A percentile compares a stretch with the other conserved stretches of the same genome.
Conservation (phyloP, 2,329 filamentous ascomycete species). For the Talaromyces funiculosus region DNA sequence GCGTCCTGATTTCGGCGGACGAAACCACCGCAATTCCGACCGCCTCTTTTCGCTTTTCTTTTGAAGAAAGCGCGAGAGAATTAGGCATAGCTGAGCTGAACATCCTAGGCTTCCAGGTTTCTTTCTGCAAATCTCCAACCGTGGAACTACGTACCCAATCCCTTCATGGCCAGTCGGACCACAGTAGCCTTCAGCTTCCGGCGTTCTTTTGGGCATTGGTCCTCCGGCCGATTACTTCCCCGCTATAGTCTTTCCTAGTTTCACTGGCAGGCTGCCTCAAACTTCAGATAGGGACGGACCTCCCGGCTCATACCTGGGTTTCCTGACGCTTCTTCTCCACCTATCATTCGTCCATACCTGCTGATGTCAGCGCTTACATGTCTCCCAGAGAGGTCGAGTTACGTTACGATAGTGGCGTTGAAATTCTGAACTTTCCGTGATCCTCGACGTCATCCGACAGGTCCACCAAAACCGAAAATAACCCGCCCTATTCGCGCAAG, state of each 20-base stretch:
- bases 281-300: background rate
- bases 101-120: constrained; percentile 1
- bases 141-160: background rate
- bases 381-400: background rate
- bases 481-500: background rate
- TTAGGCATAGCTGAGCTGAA: background rate
- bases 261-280: background rate
- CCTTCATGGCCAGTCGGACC: constrained; percentile 10
- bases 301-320: background rate
- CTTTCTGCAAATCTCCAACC: background rate
- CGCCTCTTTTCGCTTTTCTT: background rate
- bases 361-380: constrained; percentile 9
- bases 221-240: background rate
- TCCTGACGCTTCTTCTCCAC: background rate
- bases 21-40: background rate
- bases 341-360: constrained; percentile 9
- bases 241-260: background rate
- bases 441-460: background rate
- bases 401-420: background rate
- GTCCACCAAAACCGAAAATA: background rate
- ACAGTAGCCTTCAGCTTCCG: constrained; percentile 3
- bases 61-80: background rate
- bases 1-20: constrained; percentile 4
- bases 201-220: constrained; percentile 10
- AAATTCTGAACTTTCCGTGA: background rate